Evolutionary conservation across 1,284 basidiomycete genomes (phyloP).

Genomic region (Sanghuangporus sanghuang): DNA sequence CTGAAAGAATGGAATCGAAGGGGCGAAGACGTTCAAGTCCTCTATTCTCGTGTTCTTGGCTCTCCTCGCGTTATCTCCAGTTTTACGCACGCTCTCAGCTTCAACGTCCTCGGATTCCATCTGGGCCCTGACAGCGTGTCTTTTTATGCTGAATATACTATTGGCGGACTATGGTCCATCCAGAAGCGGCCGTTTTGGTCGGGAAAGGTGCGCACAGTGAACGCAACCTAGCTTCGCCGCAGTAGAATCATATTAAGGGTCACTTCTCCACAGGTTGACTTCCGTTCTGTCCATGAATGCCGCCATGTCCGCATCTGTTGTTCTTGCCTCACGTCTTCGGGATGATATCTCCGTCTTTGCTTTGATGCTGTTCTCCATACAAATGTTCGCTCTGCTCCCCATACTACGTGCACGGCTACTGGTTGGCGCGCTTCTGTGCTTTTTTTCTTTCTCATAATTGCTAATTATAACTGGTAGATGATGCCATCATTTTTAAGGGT

Average conservation of each 20-base stretch:
- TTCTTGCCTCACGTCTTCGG: constrained; percentile 85
- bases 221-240: neutral
- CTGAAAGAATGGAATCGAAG: constrained; percentile 30
- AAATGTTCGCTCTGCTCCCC: constrained; percentile 84
- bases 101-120: constrained; percentile 96
- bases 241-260: neutral
- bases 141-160: constrained; percentile 60
- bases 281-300: constrained; percentile 94
- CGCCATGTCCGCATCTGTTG: constrained; percentile 89
- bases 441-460: constrained; percentile 1
- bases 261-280: constrained; percentile 53
- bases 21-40: constrained; percentile 63
- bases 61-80: constrained; percentile 86
- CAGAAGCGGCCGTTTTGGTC: constrained; percentile 27
- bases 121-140: constrained; percentile 79
- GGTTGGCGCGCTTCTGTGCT: constrained; percentile 37
- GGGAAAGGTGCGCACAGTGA: constrained; percentile 32
- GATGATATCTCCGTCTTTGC: constrained; percentile 88
- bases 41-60: constrained; percentile 85
- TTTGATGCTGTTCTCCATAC: constrained; percentile 81
- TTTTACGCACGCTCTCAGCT: constrained; percentile 87
- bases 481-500: constrained; percentile 41
- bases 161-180: constrained; percentile 60
- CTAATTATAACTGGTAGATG: constrained; percentile 31
- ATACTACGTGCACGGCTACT: constrained; percentile 74